Base-by-base conservation (phyloP, 2,329 filamentous ascomycete species). In the Sclerotinia sclerotiorum region DNA sequence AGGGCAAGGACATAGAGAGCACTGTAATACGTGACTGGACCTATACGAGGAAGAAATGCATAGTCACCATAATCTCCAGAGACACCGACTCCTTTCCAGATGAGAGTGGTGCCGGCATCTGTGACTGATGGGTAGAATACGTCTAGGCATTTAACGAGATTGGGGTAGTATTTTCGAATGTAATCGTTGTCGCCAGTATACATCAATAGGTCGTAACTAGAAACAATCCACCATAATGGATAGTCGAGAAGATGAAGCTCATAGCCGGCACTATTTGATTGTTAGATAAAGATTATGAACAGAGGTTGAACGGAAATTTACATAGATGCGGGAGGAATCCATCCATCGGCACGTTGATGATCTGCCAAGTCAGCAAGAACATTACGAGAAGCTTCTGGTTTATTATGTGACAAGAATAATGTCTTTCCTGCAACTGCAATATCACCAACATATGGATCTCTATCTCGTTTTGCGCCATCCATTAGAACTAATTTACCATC, bases 301-400 rank as follows among this genome's bases (percentile, higher is more conserved):
- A 6, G 15, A 4, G 1, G 1, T 21, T 19, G 27, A 15, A 24
- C 44, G 10, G 19, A 35, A 15, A 72, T 80, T 74, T 74, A 81
- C 80, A 85, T 85, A 75, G 82, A 84, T 10, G 84, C 78, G 17
- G 84, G 84, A 7, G 84, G 84, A 58, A 85, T 84, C 83, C 83
- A 85, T 4, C 83, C 84, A 71, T 85, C 83, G 3, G 67, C 75
- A 27, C 82, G 75, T 73, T 85, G 84, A 71, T 85, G 83, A 52
- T 78, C 74, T 0, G 80, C 82, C 46, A 85, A 73, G 72, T 85
- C 83, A 11, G 80, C 82, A 42, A 85, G 75, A 6, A 85, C 81
- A 69, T 85, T 84, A 2, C 78, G 72, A 10, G 80, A 77, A 0
- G 82, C 79, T 17, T 79, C 76, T 0, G 79, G 71, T 46, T 79